phyloP scores from a whole-genome alignment of 495 filamentous ascomycete genomes.

The Xylaria castorea region DNA sequence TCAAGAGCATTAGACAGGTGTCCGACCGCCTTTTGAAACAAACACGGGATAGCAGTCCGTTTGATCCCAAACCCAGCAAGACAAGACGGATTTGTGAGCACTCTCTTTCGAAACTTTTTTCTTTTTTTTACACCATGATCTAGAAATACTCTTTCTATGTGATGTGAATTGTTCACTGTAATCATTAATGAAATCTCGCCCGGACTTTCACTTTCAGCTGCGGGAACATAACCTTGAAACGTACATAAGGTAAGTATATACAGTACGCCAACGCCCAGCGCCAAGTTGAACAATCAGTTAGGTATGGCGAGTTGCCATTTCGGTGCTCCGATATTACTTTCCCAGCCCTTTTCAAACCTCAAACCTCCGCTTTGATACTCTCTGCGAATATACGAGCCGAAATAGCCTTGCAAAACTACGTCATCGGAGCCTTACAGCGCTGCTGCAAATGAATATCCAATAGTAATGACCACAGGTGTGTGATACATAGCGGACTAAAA shows the following conservation, averaged over 20 bases:
- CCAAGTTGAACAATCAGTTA: background rate
- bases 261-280: constrained; percentile 2
- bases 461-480: background rate
- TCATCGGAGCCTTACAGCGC: background rate
- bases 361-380: background rate
- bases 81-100: too few relatives aligned
- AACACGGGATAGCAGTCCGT: too few relatives aligned
- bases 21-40: too few relatives aligned
- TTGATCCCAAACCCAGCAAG: too few relatives aligned
- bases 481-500: background rate
- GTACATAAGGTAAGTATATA: background rate
- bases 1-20: too few relatives aligned
- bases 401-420: background rate
- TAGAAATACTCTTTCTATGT: background rate
- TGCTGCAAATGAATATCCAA: background rate
- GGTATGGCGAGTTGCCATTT: background rate
- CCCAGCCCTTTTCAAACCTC: background rate
- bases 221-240: background rate
- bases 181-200: background rate
- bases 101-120: too few relatives aligned
- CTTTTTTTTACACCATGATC: too few relatives aligned
- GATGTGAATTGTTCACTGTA: constrained; percentile 29
- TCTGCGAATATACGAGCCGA: background rate
- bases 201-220: background rate
- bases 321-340: background rate